Evolutionary conservation across 495 filamentous ascomycete genomes (phyloP), one percentile per base, ranked within the genome.

Genomic region (Penicillium coffeae): DNA sequence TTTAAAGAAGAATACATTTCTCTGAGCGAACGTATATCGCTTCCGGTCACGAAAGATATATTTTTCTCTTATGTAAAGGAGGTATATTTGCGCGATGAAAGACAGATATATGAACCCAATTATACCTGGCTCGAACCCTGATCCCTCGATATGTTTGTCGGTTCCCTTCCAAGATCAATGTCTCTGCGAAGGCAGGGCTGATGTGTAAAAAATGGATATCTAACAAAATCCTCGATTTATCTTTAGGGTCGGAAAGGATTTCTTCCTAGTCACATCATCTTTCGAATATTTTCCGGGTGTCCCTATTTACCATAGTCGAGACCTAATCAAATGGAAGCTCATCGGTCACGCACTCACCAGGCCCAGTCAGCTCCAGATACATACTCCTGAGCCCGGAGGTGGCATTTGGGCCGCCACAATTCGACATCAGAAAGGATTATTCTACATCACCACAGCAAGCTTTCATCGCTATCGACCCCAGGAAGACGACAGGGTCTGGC

Each of bases 281-380:
- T 78, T 77, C 42, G 72, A 77, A 50, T 75, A 66, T 43, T 74
- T 78, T 47, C 72, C 70, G 9, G 73, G 66, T 3, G 61, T 63
- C 8, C 70, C 75, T 0, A 71, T 79, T 25, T 78, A 76, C 46
- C 65, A 73, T 38, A 73, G 68, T 38, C 62, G 48, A 3, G 75
- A 79, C 52, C 56, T 76, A 25, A 62, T 77, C 18, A 49, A 64
- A 33, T 78, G 74, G 72, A 54, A 54, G 5, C 58, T 77, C 19
- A 72, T 81, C 25, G 72, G 69, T 1, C 78, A 83, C 48, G 83
- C 78, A n/a, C 59, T 86, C 39, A 83, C 56, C 27, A 75, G 80
- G 45, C 72, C 73, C 30, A 73, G 71, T 21, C 82, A 86, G 56
- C 62, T 85, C 16, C 79, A 85, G 52, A 82, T 86, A 60, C 79